These are phyloP conservation scores for Tetrapyrgos nigripes DNA, from an alignment of 1,284 basidiomycete genomes.

Conservation along the genomic window DNA sequence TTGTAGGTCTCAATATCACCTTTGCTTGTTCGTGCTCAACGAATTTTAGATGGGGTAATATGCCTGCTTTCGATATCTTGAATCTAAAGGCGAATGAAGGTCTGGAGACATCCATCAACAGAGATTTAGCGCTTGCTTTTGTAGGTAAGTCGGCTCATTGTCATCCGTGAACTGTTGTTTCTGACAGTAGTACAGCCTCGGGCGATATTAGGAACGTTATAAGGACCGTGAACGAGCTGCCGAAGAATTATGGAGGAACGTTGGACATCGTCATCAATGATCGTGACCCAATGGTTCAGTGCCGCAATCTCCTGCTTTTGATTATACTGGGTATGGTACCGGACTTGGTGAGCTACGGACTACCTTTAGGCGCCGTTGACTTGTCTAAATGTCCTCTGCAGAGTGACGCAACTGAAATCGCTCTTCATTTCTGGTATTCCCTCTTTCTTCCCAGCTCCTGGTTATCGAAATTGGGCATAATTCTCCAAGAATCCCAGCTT, in stretches of 20 bases:
- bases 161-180: neutral
- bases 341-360: too few species aligned
- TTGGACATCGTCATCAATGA: slow-evolving; percentile 44
- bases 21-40: too few species aligned
- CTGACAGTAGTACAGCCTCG: slow-evolving; percentile 30
- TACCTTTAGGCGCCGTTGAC: too few species aligned
- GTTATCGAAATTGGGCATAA: too few species aligned
- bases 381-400: neutral
- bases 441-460: too few species aligned
- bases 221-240: slow-evolving; percentile 43
- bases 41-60: slow-evolving; percentile 29
- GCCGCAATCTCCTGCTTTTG: slow-evolving; percentile 44
- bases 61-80: slow-evolving; percentile 36
- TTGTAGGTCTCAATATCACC: too few species aligned
- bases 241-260: slow-evolving; percentile 37
- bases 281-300: slow-evolving; percentile 36
- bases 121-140: slow-evolving; percentile 44
- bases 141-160: slow-evolving; percentile 2
- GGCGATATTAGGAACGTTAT: slow-evolving; percentile 43
- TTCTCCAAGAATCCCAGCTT: too few species aligned
- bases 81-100: slow-evolving; percentile 38
- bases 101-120: slow-evolving; percentile 6
- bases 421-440: slow-evolving; percentile 46
- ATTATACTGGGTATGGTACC: neutral
- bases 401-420: slow-evolving; percentile 36